These are phyloP conservation scores for Mycena pura DNA, from an alignment of 768 basidiomycete genomes.

Conservation along the genomic window DNA sequence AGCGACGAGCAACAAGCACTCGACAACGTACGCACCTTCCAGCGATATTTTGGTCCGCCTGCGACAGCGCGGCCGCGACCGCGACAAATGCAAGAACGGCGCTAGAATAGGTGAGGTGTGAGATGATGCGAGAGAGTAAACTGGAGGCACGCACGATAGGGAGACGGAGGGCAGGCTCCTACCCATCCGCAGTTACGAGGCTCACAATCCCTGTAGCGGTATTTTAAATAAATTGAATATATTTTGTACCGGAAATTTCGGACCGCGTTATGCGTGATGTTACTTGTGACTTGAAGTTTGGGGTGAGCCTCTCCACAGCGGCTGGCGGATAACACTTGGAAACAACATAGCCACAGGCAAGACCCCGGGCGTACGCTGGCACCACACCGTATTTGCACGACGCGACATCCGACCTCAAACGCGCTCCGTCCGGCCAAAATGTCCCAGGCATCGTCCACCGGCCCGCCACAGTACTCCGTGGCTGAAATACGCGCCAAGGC, in stretches of 20 bases:
- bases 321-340: too few relatives aligned
- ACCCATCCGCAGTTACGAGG: background rate
- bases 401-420: background rate
- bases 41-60: slow-evolving; percentile 6
- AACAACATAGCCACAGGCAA: too few relatives aligned
- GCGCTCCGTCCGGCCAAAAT: background rate
- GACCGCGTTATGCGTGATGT: background rate
- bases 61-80: background rate
- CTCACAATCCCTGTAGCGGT: too few relatives aligned
- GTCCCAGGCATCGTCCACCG: background rate
- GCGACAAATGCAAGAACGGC: slow-evolving; percentile 6
- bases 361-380: background rate
- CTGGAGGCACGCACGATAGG: background rate
- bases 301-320: too few relatives aligned
- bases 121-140: background rate
- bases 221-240: too few relatives aligned
- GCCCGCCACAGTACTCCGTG: background rate
- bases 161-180: background rate
- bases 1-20: too few relatives aligned
- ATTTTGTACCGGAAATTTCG: background rate
- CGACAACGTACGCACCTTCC: background rate
- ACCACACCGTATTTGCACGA: background rate
- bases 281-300: background rate
- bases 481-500: background rate
- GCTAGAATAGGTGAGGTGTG: background rate